A percentile compares a stretch with the other conserved stretches of the same genome.
Evolutionary conservation across 2,329 filamentous ascomycete species (phyloP).

Genomic region (Colletotrichum scovillei): DNA sequence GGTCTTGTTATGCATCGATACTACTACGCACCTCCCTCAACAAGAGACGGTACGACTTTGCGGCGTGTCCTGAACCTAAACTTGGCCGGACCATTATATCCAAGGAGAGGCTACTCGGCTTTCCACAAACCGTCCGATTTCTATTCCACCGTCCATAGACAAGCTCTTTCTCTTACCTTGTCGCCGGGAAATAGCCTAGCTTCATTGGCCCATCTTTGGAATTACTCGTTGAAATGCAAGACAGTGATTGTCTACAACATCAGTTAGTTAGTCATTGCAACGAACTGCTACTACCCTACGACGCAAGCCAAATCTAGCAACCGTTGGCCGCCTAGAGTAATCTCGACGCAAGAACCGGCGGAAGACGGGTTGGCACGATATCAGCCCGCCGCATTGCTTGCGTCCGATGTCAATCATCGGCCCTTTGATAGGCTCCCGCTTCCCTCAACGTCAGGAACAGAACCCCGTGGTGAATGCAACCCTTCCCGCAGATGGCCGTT

Average conservation of each 20-base stretch:
- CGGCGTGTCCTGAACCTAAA: constrained; percentile 20
- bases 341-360: constrained; percentile 20
- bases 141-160: constrained; percentile 13
- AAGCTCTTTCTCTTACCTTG: constrained; percentile 7
- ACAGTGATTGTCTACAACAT: constrained; percentile 25
- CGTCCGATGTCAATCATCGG: constrained; percentile 22
- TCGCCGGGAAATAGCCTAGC: background rate
- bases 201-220: constrained; percentile 7
- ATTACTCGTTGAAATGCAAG: constrained; percentile 19
- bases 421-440: constrained; percentile 24
- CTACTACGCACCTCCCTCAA: constrained; percentile 15
- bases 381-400: constrained; percentile 21
- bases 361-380: constrained; percentile 30
- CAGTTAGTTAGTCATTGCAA: background rate
- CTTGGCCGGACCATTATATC: constrained; percentile 20
- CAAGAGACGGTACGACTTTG: constrained; percentile 23
- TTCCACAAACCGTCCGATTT: constrained; percentile 12
- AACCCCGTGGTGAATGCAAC: constrained; percentile 27
- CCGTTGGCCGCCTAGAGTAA: constrained; percentile 12
- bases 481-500: constrained; percentile 29
- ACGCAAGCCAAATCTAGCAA: background rate
- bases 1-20: constrained; percentile 16
- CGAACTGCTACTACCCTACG: constrained; percentile 5
- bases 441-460: constrained; percentile 28
- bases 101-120: background rate